phyloP scores from a whole-genome alignment of 768 basidiomycete genomes.

The Boletellus sp. region DNA sequence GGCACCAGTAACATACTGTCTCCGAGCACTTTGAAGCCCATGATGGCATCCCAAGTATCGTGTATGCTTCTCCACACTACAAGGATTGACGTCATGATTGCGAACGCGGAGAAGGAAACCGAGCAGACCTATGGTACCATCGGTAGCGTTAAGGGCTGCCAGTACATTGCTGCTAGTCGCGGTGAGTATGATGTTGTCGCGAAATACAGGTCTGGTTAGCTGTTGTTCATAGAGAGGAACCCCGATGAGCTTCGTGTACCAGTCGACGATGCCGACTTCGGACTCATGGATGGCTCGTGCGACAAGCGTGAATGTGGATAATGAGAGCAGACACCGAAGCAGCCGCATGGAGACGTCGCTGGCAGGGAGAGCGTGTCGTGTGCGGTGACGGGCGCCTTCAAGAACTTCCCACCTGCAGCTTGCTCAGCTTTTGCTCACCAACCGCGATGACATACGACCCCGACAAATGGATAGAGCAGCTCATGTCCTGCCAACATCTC shows the following conservation, averaged over 20 bases:
- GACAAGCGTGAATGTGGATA: constrained; percentile 18
- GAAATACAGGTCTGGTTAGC: constrained; percentile 59
- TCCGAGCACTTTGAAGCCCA: constrained; percentile 55
- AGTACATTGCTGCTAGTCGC: constrained; percentile 75
- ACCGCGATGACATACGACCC: constrained; percentile 42
- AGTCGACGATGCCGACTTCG: constrained; percentile 81
- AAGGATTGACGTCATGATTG: constrained; percentile 1
- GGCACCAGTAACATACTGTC: constrained; percentile 44
- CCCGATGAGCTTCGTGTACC: constrained; percentile 78
- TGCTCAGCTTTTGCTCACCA: not conserved
- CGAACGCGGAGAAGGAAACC: constrained; percentile 4
- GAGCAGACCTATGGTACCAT: constrained; percentile 64
- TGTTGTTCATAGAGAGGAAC: constrained; percentile 54
- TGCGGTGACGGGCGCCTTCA: not conserved
- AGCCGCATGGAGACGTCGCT: constrained; percentile 12
- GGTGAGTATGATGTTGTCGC: constrained; percentile 55
- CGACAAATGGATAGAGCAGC: constrained; percentile 85
- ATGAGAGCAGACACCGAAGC: constrained; percentile 16
- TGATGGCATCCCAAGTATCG: constrained; percentile 64
- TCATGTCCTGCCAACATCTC: constrained; percentile 83
- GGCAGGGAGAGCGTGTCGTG: not conserved
- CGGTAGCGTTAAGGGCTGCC: constrained; percentile 61
- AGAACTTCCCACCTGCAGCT: constrained; percentile 16
- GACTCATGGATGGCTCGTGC: constrained; percentile 60
- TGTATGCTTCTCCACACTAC: constrained; percentile 80